Evolutionary conservation across 2,329 filamentous ascomycete species (phyloP).

Genomic region (Pseudodiploospora longispora): DNA sequence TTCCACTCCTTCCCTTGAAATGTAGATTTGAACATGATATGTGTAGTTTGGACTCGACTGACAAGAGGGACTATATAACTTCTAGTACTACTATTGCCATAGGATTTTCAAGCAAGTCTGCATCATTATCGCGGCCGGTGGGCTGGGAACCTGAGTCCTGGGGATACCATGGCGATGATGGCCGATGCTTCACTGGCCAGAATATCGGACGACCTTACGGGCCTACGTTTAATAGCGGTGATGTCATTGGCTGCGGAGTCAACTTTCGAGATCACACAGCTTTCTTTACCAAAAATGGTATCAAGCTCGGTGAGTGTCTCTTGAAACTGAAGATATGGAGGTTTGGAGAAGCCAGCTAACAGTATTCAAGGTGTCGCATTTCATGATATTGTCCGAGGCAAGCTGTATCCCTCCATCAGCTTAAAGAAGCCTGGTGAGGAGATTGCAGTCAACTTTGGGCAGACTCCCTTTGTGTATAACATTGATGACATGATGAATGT

Average conservation of each 20-base stretch:
- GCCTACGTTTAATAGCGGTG: constrained; percentile 44
- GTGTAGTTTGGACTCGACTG: constrained; percentile 1
- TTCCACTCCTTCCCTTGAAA: neutral
- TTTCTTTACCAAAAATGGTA: constrained; percentile 63
- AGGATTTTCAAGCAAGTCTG: constrained; percentile 50
- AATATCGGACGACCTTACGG: constrained; percentile 51
- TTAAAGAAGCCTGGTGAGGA: constrained; percentile 57
- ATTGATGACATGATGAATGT: constrained; percentile 82
- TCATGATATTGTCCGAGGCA: constrained; percentile 52
- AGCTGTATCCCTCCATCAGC: constrained; percentile 60
- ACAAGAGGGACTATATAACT: neutral
- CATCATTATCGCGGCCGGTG: constrained; percentile 46
- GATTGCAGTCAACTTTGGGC: constrained; percentile 58
- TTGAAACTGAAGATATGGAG: neutral
- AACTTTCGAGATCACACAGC: constrained; percentile 56
- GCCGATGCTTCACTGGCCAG: constrained; percentile 49
- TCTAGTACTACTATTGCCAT: constrained; percentile 52
- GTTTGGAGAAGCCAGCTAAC: constrained; percentile 1
- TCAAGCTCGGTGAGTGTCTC: constrained; percentile 39
- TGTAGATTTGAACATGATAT: neutral
- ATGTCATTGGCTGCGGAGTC: constrained; percentile 57
- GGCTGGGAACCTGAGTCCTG: constrained; percentile 63
- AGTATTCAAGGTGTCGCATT: constrained; percentile 56
- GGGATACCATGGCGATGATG: constrained; percentile 64
- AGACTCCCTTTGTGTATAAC: constrained; percentile 77